Evolutionary conservation across 1,284 basidiomycete species (phyloP).

Genomic region (Cryptococcus maquisensis): DNA sequence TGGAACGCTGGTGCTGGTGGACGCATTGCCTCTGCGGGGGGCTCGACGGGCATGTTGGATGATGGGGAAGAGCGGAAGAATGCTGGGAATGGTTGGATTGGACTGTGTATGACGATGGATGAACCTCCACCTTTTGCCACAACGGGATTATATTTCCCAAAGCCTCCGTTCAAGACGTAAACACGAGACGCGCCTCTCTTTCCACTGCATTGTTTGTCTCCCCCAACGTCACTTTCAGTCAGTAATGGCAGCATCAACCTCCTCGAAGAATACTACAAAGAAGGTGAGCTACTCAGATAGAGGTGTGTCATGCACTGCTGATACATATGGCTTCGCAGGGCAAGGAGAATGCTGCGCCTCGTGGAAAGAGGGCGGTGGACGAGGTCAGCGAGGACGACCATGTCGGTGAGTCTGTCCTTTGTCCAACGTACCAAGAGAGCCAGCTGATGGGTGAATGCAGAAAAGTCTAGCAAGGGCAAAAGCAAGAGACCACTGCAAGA

Average conservation of each 20-base stretch:
- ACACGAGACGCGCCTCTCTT: neutral
- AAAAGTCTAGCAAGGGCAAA: neutral
- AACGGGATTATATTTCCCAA: neutral
- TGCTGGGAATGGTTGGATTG: neutral
- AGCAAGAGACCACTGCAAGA: neutral
- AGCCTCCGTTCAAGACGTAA: neutral
- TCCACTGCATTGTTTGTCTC: neutral
- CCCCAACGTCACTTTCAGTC: neutral
- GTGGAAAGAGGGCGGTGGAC: no score
- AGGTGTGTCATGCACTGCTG: neutral
- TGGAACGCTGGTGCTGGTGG: conserved; percentile 23
- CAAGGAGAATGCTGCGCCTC: no score
- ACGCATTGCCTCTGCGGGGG: conserved; percentile 4
- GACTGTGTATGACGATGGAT: neutral
- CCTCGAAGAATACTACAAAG: neutral
- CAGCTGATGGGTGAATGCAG: no score
- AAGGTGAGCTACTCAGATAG: neutral
- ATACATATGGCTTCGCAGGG: neutral
- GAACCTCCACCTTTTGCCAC: neutral
- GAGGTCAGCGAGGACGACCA: no score
- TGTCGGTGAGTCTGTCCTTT: no score
- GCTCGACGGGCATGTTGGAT: neutral
- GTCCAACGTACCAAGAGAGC: no score
- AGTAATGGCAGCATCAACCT: neutral
- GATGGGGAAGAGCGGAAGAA: neutral